Conservation (phyloP, 441 rosid species). For the Melianthus villosus region DNA sequence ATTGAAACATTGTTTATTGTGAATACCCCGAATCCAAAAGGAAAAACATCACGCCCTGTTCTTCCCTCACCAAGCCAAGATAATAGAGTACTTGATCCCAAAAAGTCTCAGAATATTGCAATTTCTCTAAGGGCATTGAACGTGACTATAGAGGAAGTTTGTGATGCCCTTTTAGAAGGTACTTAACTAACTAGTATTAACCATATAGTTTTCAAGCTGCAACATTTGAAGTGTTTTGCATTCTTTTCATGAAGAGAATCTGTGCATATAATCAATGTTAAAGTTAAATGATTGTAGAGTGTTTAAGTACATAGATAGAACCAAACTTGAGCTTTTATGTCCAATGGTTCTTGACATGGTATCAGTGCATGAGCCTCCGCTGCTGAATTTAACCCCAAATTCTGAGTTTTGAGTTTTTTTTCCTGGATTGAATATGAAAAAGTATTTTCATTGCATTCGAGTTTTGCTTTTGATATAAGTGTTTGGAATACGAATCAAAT, state of each 20-base stretch:
- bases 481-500: background rate
- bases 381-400: no score
- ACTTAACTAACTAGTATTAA: slow-evolving; percentile 13
- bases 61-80: slow-evolving; percentile 52
- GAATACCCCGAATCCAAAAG: slow-evolving; percentile 48
- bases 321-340: no score
- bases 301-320: no score
- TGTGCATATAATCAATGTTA: background rate
- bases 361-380: no score
- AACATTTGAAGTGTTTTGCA: no score
- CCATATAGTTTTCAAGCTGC: no score
- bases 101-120: slow-evolving; percentile 95
- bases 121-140: slow-evolving; percentile 77
- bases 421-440: no score
- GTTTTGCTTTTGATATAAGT: no score
- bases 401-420: no score
- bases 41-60: slow-evolving; percentile 40
- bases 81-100: slow-evolving; percentile 87
- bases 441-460: no score
- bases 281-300: no score
- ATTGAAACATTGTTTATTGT: slow-evolving; percentile 90
- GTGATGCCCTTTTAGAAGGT: slow-evolving; percentile 94
- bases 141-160: slow-evolving; percentile 84
- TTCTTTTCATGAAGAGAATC: background rate
- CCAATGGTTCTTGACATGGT: no score